Conservation (phyloP, 139 green algal genomes). For the Chlorella sp. region DNA sequence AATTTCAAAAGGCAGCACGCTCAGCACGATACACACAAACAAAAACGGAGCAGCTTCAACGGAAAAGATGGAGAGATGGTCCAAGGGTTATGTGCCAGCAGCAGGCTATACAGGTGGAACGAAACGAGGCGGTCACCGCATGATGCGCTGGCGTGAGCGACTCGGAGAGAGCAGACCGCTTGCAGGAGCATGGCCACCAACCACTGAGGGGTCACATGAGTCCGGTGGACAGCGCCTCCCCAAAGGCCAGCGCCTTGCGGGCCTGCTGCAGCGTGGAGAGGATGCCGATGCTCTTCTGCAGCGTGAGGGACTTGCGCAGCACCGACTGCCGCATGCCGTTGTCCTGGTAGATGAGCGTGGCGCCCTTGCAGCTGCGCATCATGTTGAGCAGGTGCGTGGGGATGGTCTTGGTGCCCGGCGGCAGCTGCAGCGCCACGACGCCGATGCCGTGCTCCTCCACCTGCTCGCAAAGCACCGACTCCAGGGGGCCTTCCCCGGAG, state of each 20-base stretch:
- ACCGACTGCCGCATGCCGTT: not conserved
- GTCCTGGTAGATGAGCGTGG: constrained; percentile 30
- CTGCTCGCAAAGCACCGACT: not conserved
- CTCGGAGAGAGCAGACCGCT: too few relatives aligned
- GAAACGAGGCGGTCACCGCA: too few relatives aligned
- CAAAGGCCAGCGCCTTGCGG: not conserved
- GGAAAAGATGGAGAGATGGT: too few relatives aligned
- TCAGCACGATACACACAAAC: too few relatives aligned
- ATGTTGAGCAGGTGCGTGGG: constrained; percentile 7
- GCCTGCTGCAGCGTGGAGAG: not conserved
- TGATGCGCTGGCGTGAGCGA: too few relatives aligned
- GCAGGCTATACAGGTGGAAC: too few relatives aligned
- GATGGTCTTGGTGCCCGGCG: constrained; percentile 11
- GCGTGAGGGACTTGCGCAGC: not conserved
- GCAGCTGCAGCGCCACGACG: constrained; percentile 12
- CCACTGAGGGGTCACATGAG: too few relatives aligned
- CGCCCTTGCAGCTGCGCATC: constrained; percentile 20
- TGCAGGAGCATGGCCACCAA: too few relatives aligned
- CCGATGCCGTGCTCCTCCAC: constrained; percentile 17
- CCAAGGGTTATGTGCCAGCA: too few relatives aligned
- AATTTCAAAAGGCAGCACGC: too few relatives aligned
- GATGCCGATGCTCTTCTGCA: not conserved
- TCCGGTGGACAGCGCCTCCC: not conserved
- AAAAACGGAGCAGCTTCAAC: too few relatives aligned
- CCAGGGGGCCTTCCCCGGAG: constrained; percentile 7